Evolutionary conservation across 371 early-diverging fungal genomes (phyloP), one percentile per base, ranked within the genome.

Genomic region (Mucor ambiguus): DNA sequence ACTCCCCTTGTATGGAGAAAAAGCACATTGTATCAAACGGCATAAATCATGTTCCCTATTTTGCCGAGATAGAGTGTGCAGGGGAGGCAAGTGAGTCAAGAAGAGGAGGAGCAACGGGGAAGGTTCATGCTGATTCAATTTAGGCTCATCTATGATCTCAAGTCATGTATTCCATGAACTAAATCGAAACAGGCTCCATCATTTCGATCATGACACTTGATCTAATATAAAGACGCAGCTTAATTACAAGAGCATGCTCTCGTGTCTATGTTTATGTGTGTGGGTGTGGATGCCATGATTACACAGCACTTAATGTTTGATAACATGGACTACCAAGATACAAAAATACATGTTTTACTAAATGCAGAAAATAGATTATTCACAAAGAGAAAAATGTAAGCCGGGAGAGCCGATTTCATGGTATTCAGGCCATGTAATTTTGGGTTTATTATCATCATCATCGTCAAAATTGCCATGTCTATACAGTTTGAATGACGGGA

Each of bases 321-420:
- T 22, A 20, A n/a, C 37, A 35, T 12, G 8, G 4, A 12, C 6
- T 16, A 52, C 52, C 52, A 26, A 26, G 14, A 28, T 24, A 2
- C 28, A 52, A 52, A 52, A 52, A 52, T 52, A 26, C 52, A 28
- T 28, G 14, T 52, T 52, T 52, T 52, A 28, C 52, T 28, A 52
- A 52, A 52, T 52, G 28, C 28, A 52, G 52, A 28, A 52, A 52
- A 52, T 28, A 49, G 49, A 49, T 49, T 24, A 24, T 49, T 12
- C 22, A 22, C 22, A 49, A 28, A 11, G 12, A 48, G 5, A 24
- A 2, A 20, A 49, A 49, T 12, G 49, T 3, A 49, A 49, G 49
- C 49, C 49, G 49, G 49, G 49, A 49, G 26, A 49, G 49, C 49
- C 49, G 49, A 26, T 49, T 26, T 28, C 12, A 12, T 49, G 24